Evolutionary conservation across 495 filamentous ascomycete genomes (phyloP).

Genomic region (Hapsidospora chrysogenum): DNA sequence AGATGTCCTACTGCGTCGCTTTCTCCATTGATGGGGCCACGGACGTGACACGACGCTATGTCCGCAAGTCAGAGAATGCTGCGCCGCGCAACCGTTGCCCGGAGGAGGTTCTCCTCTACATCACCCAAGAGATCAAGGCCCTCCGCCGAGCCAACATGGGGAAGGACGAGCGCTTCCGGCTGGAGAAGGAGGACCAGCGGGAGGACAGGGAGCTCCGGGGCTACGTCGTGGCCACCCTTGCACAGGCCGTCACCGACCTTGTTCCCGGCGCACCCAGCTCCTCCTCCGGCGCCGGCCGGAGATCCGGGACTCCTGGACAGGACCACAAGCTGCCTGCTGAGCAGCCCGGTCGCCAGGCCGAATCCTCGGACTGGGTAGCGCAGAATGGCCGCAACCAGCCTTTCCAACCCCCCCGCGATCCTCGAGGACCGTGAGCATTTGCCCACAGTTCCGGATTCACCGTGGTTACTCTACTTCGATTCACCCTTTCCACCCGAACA

Average conservation of each 20-base stretch:
- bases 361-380: constrained; percentile 46
- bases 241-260: constrained; percentile 33
- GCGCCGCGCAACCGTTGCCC: constrained; percentile 54
- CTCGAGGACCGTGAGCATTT: constrained; percentile 5
- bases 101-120: constrained; percentile 78
- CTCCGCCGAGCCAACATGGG: constrained; percentile 60
- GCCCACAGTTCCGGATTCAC: not conserved
- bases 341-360: constrained; percentile 40
- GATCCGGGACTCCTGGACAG: constrained; percentile 12
- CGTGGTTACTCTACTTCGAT: too few relatives aligned
- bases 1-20: constrained; percentile 91
- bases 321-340: constrained; percentile 35
- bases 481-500: not conserved
- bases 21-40: constrained; percentile 91
- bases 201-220: constrained; percentile 72
- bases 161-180: constrained; percentile 62
- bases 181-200: constrained; percentile 76
- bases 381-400: constrained; percentile 25
- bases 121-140: constrained; percentile 75
- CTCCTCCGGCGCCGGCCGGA: constrained; percentile 7
- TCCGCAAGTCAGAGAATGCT: constrained; percentile 64
- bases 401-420: constrained; percentile 18
- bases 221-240: constrained; percentile 58
- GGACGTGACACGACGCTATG: constrained; percentile 91
- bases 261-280: constrained; percentile 15